Base-by-base conservation (phyloP, 2,329 filamentous ascomycete genomes). In the Bretziella fagacearum region DNA sequence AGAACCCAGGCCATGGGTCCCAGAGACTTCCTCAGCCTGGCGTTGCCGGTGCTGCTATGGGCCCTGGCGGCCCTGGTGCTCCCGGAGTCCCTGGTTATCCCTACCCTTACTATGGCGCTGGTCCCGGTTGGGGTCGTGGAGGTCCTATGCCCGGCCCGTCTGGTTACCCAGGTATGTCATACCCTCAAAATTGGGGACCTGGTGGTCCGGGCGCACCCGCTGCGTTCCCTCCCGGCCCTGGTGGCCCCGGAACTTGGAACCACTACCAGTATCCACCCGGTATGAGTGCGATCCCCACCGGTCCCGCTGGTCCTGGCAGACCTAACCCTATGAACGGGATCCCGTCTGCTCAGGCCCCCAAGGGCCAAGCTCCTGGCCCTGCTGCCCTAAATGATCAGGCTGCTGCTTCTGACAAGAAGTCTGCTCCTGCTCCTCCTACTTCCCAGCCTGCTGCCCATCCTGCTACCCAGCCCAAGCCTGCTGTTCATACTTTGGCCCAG, bases 111-210 rank as follows among this genome's bases (percentile, higher is more conserved):
- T 63, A 65, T 52, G 67, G 65, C 55, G 67, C 72, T 55, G 73
- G 73, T 41, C 68, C 68, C 54, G 64, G 66, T 56, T 75, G 71
- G 71, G 70, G 71, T 52, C 68, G 71, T 53, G 73, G 68, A 47
- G 68, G 67, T 15, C 69, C 70, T 23, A 48, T 51, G 41, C 69
- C 48, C 32, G 49, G 45, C 10, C 39, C 49, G 6, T 36, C 33
- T 47, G 49, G 45, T 10, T 51, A 51, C 35, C 40, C 39, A n/a
- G 78, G 77, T 54, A 80, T 85, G 72, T 80, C 81, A 1, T 93
- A 53, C 59, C 82, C 81, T 53, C 82, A 77, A 40, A 75, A 76
- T 48, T 93, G 84, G 82, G 89, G 79, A 58, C 81, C 81, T 53
- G 76, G 77, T 6, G 80, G 79, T 5, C 82, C 84, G 62, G 79